Evolutionary conservation across 306 rosid genomes (phyloP), one percentile per base, ranked within the genome.

Genomic region (Hippophae gyantsensis): DNA sequence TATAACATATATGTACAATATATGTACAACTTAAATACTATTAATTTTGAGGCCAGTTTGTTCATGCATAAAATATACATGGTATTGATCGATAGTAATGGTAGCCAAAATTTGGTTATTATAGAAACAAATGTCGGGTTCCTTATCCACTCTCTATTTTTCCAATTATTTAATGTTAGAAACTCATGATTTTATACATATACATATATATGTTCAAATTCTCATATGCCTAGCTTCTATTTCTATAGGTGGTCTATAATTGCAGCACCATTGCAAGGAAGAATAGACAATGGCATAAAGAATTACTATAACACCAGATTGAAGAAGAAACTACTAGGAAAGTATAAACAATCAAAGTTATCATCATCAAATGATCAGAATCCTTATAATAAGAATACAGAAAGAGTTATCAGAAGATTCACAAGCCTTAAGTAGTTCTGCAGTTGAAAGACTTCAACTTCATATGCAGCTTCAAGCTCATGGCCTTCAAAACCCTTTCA

Each of bases 221-320:
- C 18, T 18, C 18, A 18, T 18, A 18, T 18, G 0, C 18, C 18
- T 18, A 18, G 18, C 18, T 18, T 18, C 18, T 18, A 18, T 18
- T 18, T 18, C 18, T 18, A 18, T 18, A 18, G 99, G 94, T 93
- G 99, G 99, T 93, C 99, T 69, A 85, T 93, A 51, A 93, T 93
- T 73, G 97, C 97, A 46, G 99, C 99, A 8, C 99, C 86, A 26
- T 74, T 93, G 72, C 99, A 97, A 46, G 99, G 99, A 84, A 86
- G 99, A 74, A 93, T 97, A 9, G 99, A 93, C 44, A 93, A 93
- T 32, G 99, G 88, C 65, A 93, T 93, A 53, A 93, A 93, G 78
- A 93, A 93, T 70, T 93, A 93, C 63, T 93, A 97, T 97, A 93
- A 93, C 73, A 93, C 99, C 11, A 79, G 86, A 18, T 65, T 93